phyloP scores from a whole-genome alignment of 2,329 filamentous ascomycete species.

The Fusarium metavorans region DNA sequence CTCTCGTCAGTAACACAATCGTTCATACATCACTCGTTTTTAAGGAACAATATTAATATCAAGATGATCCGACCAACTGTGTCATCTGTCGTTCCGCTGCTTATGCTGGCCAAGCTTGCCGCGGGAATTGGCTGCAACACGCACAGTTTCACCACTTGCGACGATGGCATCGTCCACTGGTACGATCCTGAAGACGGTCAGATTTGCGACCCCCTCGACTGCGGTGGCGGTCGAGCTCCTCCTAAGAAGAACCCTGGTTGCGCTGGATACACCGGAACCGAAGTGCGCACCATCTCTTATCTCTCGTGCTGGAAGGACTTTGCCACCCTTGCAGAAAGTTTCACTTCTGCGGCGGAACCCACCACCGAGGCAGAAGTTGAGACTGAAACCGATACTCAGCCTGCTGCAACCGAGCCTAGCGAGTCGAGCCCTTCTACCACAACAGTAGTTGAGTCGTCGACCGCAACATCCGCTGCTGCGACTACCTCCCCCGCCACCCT shows the following conservation, averaged over 20 bases:
- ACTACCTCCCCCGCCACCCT: slow-evolving; percentile 18
- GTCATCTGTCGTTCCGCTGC: neutral
- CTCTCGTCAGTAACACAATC: slow-evolving; percentile 1
- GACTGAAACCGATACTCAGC: neutral
- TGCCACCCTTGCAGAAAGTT: neutral
- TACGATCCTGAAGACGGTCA: slow-evolving; percentile 65
- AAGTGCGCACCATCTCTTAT: slow-evolving; percentile 22
- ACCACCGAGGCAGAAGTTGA: neutral
- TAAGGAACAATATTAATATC: neutral
- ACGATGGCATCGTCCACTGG: slow-evolving; percentile 45
- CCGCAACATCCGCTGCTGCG: neutral
- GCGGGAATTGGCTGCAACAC: slow-evolving; percentile 26
- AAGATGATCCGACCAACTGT: slow-evolving; percentile 22
- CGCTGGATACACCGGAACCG: slow-evolving; percentile 55
- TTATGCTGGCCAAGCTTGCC: slow-evolving; percentile 23
- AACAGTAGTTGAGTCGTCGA: neutral
- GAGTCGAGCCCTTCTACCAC: neutral
- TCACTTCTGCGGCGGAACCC: neutral
- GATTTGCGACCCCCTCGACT: slow-evolving; percentile 65
- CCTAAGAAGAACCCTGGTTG: slow-evolving; percentile 64
- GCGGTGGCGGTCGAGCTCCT: slow-evolving; percentile 65
- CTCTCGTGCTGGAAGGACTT: slow-evolving; percentile 33
- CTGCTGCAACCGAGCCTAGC: neutral
- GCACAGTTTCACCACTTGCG: slow-evolving; percentile 32
- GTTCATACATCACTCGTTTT: neutral